Base-by-base conservation (phyloP, 768 basidiomycete genomes). In the Dentipellis sp. region DNA sequence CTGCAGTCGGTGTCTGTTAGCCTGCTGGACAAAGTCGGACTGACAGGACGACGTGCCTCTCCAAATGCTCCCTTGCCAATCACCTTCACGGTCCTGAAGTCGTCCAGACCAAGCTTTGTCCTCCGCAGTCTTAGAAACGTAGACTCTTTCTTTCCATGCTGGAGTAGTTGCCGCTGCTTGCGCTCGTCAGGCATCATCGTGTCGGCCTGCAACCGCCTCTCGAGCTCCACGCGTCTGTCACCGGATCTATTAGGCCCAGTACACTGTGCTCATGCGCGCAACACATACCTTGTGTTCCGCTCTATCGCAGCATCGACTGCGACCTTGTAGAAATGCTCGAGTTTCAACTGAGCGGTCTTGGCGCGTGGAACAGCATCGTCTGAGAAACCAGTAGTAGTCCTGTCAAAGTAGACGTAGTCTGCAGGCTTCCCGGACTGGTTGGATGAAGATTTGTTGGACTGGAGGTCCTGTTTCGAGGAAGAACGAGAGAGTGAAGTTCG, bases 61-160 rank as follows among this genome's bases (percentile, higher is more conserved):
- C 97, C 94, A 65, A 99, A 99, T 16, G 97, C 97, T 59, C 97
- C 97, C 72, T 97, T 97, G 19, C 97, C 97, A 63, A 99, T 99
- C 48, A 99, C 94, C 69, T 98, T 98, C 65, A 99, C 92, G 4
- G 95, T 98, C 61, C 86, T 77, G 74, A 99, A 99, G 70, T 98
- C 88, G 59, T 88, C 84, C 56, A 97, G 74, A 2, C 94, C 92
- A 10, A 99, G 78, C 64, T 89, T 90, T 29, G 97, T 97, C 51
- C 95, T 77, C 55, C 86, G 79, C 52, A 97, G 76, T 10, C 97
- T 83, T 56, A 99, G 79, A 69, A 86, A 97, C 7, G 86, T 88
- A 3, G 84, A 86, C 71, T 95, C 93, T 64, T 91, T 90, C 72
- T 86, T 87, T 19, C 92, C 94, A 36, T 91, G 78, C 63, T 89